Evolutionary conservation across 139 green algal genomes (phyloP).

Genomic region (Picochlorum sp.): DNA sequence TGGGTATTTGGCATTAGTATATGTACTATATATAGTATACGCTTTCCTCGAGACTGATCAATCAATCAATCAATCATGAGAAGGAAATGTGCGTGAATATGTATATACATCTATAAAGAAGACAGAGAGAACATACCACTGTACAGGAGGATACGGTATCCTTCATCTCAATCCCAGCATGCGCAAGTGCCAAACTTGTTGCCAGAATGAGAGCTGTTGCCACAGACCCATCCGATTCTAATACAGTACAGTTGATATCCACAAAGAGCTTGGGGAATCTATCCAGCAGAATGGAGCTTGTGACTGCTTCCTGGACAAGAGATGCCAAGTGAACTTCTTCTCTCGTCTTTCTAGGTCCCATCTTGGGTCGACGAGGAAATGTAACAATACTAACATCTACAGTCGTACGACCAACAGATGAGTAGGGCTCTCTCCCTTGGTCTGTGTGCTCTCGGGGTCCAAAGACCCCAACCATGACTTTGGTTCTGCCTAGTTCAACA

Average conservation of each 20-base stretch:
- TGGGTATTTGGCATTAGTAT: no score
- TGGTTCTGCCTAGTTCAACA: slow-evolving; percentile 59
- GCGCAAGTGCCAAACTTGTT: slow-evolving; percentile 57
- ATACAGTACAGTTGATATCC: slow-evolving; percentile 60
- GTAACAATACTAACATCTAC: slow-evolving; percentile 55
- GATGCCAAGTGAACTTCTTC: slow-evolving; percentile 33
- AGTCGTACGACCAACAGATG: slow-evolving; percentile 45
- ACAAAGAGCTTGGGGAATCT: slow-evolving; percentile 60
- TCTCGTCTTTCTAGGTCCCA: background rate
- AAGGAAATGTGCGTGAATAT: no score
- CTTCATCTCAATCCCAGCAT: slow-evolving; percentile 61
- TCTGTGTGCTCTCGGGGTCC: slow-evolving; percentile 47
- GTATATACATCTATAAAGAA: no score
- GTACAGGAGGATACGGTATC: slow-evolving; percentile 56
- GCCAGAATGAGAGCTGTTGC: slow-evolving; percentile 40
- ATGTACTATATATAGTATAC: no score
- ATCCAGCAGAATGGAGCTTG: slow-evolving; percentile 36
- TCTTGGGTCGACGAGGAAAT: slow-evolving; percentile 39
- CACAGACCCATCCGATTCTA: slow-evolving; percentile 58
- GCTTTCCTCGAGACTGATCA: no score
- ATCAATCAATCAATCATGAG: no score
- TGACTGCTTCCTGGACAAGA: slow-evolving; percentile 43
- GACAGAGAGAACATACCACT: slow-evolving; percentile 27
- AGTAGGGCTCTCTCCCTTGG: slow-evolving; percentile 43
- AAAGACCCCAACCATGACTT: slow-evolving; percentile 71